These are phyloP conservation scores for Sapria himalayana DNA, from an alignment of 345 rosid genomes.

Conservation along the genomic window DNA sequence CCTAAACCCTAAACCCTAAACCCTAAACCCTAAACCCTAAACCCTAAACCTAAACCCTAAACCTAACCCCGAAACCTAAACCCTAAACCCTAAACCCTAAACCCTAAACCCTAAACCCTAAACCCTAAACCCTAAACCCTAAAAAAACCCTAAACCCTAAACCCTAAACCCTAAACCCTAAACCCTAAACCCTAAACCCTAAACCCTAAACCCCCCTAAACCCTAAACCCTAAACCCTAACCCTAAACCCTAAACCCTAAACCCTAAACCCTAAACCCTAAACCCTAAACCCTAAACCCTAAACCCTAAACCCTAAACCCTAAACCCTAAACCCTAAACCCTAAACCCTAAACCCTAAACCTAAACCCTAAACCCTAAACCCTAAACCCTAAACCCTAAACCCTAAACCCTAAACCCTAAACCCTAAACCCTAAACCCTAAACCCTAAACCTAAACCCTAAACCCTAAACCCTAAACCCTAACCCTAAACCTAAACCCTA, in stretches of 20 bases:
- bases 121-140: conserved; percentile 7
- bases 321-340: background rate
- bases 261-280: conserved; percentile 3
- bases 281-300: conserved; percentile 4
- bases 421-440: conserved; percentile 6
- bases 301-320: conserved; percentile 6
- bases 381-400: conserved; percentile 5
- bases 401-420: conserved; percentile 3
- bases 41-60: conserved; percentile 7
- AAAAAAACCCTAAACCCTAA: conserved; percentile 7
- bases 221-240: conserved; percentile 8
- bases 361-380: conserved; percentile 1
- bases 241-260: conserved; percentile 7
- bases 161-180: conserved; percentile 8
- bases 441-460: conserved; percentile 9
- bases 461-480: conserved; percentile 9
- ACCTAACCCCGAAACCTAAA: conserved; percentile 7
- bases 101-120: conserved; percentile 8
- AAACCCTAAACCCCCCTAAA: conserved; percentile 8
- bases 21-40: conserved; percentile 3
- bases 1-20: conserved; percentile 6
- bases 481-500: conserved; percentile 5
- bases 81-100: conserved; percentile 8
- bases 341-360: conserved; percentile 1
- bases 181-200: conserved; percentile 11